phyloP scores from a whole-genome alignment of 768 basidiomycete species.

The Leucogyrophana mollusca region DNA sequence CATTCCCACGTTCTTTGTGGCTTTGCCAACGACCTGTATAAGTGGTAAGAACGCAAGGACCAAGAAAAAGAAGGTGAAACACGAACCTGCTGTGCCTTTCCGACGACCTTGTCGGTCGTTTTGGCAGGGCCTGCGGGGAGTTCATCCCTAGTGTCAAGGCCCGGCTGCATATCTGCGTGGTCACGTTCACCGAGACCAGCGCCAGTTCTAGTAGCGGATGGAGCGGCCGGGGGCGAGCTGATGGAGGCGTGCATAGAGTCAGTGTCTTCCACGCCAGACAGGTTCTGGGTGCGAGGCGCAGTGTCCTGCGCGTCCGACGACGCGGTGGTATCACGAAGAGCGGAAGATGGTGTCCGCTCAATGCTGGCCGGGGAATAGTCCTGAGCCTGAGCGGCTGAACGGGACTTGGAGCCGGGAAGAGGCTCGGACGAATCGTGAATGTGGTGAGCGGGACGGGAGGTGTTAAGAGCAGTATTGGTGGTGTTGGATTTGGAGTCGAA shows the following conservation, averaged over 20 bases:
- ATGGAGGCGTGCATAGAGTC: not conserved
- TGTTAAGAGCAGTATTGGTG: slow-evolving; percentile 6
- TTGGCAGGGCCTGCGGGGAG: slow-evolving; percentile 37
- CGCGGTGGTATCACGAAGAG: not conserved
- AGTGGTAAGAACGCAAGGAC: no score
- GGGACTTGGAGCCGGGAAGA: slow-evolving; percentile 41
- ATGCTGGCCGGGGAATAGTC: slow-evolving; percentile 42
- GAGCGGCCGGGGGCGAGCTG: not conserved
- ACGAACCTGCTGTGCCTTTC: slow-evolving; percentile 56
- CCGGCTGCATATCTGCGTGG: slow-evolving; percentile 17
- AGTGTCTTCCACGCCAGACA: slow-evolving; percentile 9
- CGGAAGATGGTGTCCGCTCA: slow-evolving; percentile 26
- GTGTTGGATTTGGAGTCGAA: slow-evolving; percentile 10
- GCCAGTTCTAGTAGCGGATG: not conserved
- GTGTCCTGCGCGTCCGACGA: not conserved
- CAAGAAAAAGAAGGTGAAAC: not conserved
- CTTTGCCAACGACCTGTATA: slow-evolving; percentile 49
- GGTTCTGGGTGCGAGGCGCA: slow-evolving; percentile 1
- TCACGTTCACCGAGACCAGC: not conserved
- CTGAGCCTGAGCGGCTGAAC: slow-evolving; percentile 16
- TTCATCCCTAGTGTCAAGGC: not conserved
- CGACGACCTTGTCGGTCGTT: slow-evolving; percentile 52
- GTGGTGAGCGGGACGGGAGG: slow-evolving; percentile 36
- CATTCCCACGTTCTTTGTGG: slow-evolving; percentile 43
- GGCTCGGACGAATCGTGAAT: slow-evolving; percentile 48